phyloP scores from a whole-genome alignment of 2,329 filamentous ascomycete genomes.

The Corinectria fuckeliana region DNA sequence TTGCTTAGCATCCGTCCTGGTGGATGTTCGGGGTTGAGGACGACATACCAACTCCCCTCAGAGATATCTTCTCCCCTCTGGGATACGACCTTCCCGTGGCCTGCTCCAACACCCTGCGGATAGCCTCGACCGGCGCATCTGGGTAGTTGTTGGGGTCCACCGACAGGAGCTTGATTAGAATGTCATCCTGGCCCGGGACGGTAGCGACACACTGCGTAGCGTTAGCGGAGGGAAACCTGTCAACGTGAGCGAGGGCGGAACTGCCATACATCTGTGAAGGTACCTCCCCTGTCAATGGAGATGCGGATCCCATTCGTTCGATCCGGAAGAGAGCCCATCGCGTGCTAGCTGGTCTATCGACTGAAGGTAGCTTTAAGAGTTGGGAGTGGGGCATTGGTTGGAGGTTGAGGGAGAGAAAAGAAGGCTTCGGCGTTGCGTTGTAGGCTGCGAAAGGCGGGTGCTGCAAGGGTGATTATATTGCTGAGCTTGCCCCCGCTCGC shows the following conservation, averaged over 20 bases:
- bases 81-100: slow-evolving; percentile 77
- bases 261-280: slow-evolving; percentile 72
- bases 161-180: slow-evolving; percentile 85
- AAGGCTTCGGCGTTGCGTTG: background rate
- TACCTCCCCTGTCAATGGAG: slow-evolving; percentile 80
- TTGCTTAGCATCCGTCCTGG: slow-evolving; percentile 66
- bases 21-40: background rate
- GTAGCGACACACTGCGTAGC: slow-evolving; percentile 74
- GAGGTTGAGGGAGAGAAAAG: background rate
- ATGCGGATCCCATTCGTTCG: slow-evolving; percentile 68
- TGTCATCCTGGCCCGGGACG: slow-evolving; percentile 71
- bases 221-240: background rate
- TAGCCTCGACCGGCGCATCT: slow-evolving; percentile 88
- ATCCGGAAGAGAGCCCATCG: slow-evolving; percentile 17
- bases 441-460: background rate
- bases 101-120: slow-evolving; percentile 80
- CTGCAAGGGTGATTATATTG: background rate
- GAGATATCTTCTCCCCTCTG: slow-evolving; percentile 70
- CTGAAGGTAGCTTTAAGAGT: background rate
- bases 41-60: slow-evolving; percentile 13
- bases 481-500: background rate
- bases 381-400: background rate
- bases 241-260: background rate
- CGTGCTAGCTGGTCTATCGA: background rate
- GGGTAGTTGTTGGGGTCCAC: slow-evolving; percentile 88